Conservation (phyloP, 176 grass and related monocot genomes). For the Areca catechu region DNA sequence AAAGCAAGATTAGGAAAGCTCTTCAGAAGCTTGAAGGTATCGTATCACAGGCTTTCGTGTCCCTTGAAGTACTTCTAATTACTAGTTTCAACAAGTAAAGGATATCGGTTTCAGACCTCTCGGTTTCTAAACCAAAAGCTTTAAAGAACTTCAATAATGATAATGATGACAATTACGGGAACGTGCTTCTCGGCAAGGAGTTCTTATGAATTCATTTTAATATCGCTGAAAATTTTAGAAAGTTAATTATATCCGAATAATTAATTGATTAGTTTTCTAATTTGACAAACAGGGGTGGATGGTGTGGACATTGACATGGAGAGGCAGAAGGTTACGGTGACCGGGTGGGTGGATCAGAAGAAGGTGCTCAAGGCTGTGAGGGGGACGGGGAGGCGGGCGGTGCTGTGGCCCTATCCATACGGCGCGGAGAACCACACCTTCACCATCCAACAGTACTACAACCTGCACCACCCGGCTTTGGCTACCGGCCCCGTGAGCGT, state of each 20-base stretch:
- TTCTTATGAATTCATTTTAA: too few species aligned
- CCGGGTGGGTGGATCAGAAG: conserved; percentile 52
- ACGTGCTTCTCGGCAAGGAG: too few species aligned
- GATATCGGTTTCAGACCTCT: too few species aligned
- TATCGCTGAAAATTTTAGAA: too few species aligned
- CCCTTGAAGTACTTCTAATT: too few species aligned
- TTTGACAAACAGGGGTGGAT: conserved; percentile 41
- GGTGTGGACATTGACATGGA: conserved; percentile 50
- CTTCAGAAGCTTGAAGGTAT: conserved; percentile 46
- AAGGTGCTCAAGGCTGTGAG: conserved; percentile 54
- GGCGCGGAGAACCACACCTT: conserved; percentile 5
- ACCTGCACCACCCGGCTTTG: conserved; percentile 12
- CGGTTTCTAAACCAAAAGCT: too few species aligned
- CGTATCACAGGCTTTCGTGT: too few species aligned
- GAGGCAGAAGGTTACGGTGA: conserved; percentile 59
- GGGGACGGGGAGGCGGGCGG: conserved; percentile 34
- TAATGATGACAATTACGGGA: too few species aligned
- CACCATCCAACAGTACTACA: conserved; percentile 25
- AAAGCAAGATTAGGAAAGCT: conserved; percentile 55
- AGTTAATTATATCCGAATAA: too few species aligned
- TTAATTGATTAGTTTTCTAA: too few species aligned
- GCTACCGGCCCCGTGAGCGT: neutral
- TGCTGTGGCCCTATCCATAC: conserved; percentile 34
- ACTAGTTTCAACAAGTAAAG: too few species aligned
- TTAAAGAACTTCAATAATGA: too few species aligned